phyloP scores from a whole-genome alignment of 2,329 filamentous ascomycete species.

The Claviceps sp. region DNA sequence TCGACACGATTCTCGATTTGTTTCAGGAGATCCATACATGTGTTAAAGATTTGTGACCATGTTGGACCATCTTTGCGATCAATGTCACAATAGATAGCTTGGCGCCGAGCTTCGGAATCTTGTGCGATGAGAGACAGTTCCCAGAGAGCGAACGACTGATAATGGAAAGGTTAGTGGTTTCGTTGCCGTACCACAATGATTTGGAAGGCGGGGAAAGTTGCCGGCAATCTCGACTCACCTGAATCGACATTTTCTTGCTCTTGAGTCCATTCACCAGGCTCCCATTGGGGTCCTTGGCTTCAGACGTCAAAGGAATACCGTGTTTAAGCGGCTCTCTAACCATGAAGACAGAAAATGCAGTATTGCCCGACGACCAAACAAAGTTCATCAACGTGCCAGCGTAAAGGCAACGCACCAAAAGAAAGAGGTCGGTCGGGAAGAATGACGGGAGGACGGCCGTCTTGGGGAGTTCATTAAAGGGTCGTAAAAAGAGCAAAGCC shows the following conservation, averaged over 20 bases:
- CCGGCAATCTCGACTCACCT: slow-evolving; percentile 32
- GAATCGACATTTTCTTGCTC: slow-evolving; percentile 66
- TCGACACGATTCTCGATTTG: slow-evolving; percentile 55
- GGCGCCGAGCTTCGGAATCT: slow-evolving; percentile 60
- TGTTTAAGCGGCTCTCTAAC: slow-evolving; percentile 72
- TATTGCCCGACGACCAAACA: slow-evolving; percentile 66
- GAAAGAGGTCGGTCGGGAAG: slow-evolving; percentile 42
- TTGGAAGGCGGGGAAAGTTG: not conserved
- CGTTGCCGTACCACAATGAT: not conserved
- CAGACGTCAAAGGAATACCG: slow-evolving; percentile 66
- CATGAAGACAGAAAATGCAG: slow-evolving; percentile 68
- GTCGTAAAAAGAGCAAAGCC: slow-evolving; percentile 55
- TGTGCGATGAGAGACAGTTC: slow-evolving; percentile 72
- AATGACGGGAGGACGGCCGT: slow-evolving; percentile 48
- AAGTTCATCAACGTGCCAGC: slow-evolving; percentile 55
- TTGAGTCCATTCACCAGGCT: slow-evolving; percentile 75
- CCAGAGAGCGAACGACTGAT: slow-evolving; percentile 74
- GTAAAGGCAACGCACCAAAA: slow-evolving; percentile 41
- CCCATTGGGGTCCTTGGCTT: slow-evolving; percentile 83
- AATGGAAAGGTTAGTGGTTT: slow-evolving; percentile 10
- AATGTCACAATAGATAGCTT: slow-evolving; percentile 75
- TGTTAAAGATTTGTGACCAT: slow-evolving; percentile 64
- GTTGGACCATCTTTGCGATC: slow-evolving; percentile 67
- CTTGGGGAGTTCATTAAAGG: slow-evolving; percentile 63
- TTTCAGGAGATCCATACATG: slow-evolving; percentile 57